Evolutionary conservation across 305 asterid species (phyloP).

Genomic region (Fraxinus ornus): DNA sequence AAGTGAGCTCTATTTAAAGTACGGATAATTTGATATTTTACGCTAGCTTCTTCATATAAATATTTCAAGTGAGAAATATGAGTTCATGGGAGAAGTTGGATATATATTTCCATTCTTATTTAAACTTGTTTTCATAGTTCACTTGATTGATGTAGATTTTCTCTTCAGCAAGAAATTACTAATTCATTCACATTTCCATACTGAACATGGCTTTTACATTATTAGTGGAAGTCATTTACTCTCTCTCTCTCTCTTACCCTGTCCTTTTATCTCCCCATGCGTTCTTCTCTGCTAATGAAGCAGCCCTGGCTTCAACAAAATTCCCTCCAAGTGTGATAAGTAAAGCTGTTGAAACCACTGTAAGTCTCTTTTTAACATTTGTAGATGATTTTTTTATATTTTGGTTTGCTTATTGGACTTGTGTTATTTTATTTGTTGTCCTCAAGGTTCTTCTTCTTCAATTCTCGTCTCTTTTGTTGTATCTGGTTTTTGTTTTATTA

Average conservation of each 20-base stretch:
- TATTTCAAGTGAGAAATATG: background rate
- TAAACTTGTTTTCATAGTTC: background rate
- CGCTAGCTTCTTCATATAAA: background rate
- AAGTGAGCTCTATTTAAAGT: background rate
- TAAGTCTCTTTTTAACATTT: conserved; percentile 23
- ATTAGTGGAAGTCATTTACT: background rate
- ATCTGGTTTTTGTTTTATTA: too few relatives aligned
- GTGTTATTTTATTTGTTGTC: too few relatives aligned
- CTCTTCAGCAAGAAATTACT: background rate
- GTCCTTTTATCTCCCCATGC: conserved; percentile 30
- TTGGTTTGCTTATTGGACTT: too few relatives aligned
- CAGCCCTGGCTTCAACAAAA: conserved; percentile 47
- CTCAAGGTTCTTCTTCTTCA: too few relatives aligned
- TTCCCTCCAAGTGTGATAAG: conserved; percentile 46
- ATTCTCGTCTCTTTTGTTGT: too few relatives aligned
- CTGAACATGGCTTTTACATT: background rate
- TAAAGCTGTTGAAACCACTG: conserved; percentile 53
- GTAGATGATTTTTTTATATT: too few relatives aligned
- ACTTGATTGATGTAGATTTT: background rate
- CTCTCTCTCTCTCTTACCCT: conserved; percentile 16
- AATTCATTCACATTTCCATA: background rate
- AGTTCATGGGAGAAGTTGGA: background rate
- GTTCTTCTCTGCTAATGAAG: conserved; percentile 43
- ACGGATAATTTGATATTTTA: background rate
- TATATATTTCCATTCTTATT: background rate